Evolutionary conservation across 305 asterid species (phyloP).

Genomic region (Fraxinus greggii): DNA sequence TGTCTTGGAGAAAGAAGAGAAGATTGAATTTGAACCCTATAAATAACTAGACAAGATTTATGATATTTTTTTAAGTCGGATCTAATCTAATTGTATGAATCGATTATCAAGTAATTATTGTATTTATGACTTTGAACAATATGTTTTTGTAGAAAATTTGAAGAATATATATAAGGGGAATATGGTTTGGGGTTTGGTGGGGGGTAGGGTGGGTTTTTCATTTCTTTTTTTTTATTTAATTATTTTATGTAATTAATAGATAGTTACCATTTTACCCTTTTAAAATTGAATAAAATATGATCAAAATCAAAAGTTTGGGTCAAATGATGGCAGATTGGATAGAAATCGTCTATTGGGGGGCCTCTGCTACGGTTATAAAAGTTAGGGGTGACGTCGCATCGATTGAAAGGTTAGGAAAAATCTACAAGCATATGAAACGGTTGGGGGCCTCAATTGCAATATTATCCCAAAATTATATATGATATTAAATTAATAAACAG

Average conservation of each 20-base stretch:
- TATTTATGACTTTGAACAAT: neutral
- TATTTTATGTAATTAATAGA: neutral
- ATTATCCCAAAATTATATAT: neutral
- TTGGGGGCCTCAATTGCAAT: neutral
- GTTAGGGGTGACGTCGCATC: neutral
- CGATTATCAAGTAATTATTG: neutral
- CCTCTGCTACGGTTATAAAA: neutral
- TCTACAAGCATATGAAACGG: neutral
- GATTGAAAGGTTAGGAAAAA: neutral
- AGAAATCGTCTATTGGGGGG: neutral
- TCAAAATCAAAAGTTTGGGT: neutral
- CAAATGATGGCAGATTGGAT: neutral
- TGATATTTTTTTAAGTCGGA: neutral
- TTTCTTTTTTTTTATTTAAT: neutral
- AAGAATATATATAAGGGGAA: too few species aligned
- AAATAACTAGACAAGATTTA: neutral
- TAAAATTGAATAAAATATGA: neutral
- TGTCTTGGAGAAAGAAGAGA: neutral
- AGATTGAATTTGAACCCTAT: neutral
- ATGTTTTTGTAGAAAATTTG: too few species aligned
- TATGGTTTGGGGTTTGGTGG: too few species aligned
- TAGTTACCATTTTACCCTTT: neutral
- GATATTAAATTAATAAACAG: neutral
- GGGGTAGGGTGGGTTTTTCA: neutral
- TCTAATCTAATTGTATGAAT: neutral